phyloP scores from a whole-genome alignment of 2,329 filamentous ascomycete genomes.

The Coniochaeta sp. region DNA sequence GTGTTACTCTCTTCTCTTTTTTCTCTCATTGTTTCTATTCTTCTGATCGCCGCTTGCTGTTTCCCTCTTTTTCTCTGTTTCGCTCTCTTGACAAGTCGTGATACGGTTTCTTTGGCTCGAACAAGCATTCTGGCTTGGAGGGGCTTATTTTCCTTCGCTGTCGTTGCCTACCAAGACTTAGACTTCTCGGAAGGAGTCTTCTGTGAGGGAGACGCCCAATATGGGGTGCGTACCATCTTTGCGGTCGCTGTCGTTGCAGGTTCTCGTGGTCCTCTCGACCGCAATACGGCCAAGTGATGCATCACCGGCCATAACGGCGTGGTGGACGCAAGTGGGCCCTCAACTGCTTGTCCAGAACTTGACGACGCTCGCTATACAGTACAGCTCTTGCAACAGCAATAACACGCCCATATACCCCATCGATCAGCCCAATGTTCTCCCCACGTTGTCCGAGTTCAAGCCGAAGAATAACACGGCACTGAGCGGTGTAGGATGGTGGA shows the following conservation, averaged over 20 bases:
- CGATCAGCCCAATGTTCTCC: constrained; percentile 21
- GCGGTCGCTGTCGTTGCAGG: background rate
- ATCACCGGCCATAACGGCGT: constrained; percentile 21
- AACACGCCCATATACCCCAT: constrained; percentile 24
- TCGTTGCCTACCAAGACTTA: background rate
- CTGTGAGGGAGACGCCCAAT: background rate
- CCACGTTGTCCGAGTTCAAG: constrained; percentile 9
- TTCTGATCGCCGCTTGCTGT: background rate
- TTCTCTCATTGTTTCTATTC: background rate
- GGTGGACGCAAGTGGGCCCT: constrained; percentile 24
- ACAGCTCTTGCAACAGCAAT: constrained; percentile 27
- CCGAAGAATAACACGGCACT: constrained; percentile 26
- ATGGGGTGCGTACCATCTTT: background rate
- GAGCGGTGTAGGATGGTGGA: constrained; percentile 26
- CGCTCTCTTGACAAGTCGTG: background rate
- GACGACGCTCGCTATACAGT: constrained; percentile 23
- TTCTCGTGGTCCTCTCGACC: constrained; percentile 7
- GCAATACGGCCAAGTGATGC: constrained; percentile 3
- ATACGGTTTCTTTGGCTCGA: background rate
- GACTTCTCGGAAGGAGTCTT: background rate
- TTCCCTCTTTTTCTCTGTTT: background rate
- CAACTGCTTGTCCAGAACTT: constrained; percentile 28
- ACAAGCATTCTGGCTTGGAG: background rate
- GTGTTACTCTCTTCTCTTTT: background rate
- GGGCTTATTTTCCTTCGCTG: background rate